Evolutionary conservation across 441 rosid genomes (phyloP), one percentile per base, ranked within the genome.

Genomic region (Dalechampia spathulata): DNA sequence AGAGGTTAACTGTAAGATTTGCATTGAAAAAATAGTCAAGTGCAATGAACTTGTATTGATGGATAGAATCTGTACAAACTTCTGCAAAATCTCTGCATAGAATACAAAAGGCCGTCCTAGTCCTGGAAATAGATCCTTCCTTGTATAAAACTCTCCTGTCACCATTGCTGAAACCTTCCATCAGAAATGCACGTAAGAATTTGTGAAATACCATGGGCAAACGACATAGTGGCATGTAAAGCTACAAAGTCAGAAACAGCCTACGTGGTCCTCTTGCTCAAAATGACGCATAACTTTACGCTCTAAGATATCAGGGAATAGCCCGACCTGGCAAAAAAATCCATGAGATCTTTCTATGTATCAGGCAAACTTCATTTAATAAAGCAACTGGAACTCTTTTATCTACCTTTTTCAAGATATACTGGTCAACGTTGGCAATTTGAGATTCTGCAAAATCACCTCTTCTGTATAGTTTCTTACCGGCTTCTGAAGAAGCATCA

Each of bases 41-140:
- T 23, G 23, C 32, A 39, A 38, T 47, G 30, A 49, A 30, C 34
- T 3, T 52, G 20, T 22, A 56, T 27, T 27, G 50, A 23, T 40
- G 15, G 62, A 55, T 62, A 36, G 15, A 57, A 63, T 52, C 23
- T 41, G 39, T 51, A 64, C 89, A 42, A 55, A 84, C 93, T 69
- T 86, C 52, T 69, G 82, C 62, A 90, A 51, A 67, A 90, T 63
- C 69, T 81, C 78, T 40, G 95, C 90, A 42, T 81, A 74, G 65
- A 81, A 90, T 22, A 79, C 95, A 72, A 81, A 90, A 52, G 95
- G 97, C 52, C 90, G 71, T 67, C 90, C 95, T 69, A 90, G 86
- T 71, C 95, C 95, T 6, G 93, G 95, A 69, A 86, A 90, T 39
- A 82, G 73, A 51, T 83, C 81, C 71, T 84, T 84, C 76, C 66